These are phyloP conservation scores for Haberlea rhodopensis DNA, from an alignment of 257 asterid genomes.

Conservation along the genomic window DNA sequence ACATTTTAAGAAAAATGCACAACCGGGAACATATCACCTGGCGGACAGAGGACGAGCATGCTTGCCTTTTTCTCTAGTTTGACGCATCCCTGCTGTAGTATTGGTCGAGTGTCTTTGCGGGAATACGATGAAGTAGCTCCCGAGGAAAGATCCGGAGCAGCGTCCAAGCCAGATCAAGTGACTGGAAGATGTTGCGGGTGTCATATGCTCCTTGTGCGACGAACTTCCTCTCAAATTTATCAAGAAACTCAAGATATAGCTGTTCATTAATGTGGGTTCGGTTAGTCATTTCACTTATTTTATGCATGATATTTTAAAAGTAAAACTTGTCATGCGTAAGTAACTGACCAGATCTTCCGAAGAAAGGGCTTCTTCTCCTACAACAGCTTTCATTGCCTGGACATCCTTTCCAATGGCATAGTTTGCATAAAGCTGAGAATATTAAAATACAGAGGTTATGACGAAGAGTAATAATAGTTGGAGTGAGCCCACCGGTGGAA, in stretches of 20 bases:
- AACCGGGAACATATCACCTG: conserved; percentile 17
- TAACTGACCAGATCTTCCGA: conserved; percentile 75
- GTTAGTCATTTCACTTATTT: conserved; percentile 22
- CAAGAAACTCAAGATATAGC: conserved; percentile 79
- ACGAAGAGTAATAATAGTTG: too few relatives aligned
- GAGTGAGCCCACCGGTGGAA: conserved; percentile 42
- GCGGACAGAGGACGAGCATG: conserved; percentile 28
- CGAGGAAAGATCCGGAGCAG: conserved; percentile 96
- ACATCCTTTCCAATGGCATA: conserved; percentile 87
- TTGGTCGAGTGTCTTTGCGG: conserved; percentile 46
- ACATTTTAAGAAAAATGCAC: conserved; percentile 12
- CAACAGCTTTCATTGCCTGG: conserved; percentile 91
- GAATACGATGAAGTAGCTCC: conserved; percentile 75
- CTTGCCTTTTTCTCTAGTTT: conserved; percentile 21
- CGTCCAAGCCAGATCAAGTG: conserved; percentile 98
- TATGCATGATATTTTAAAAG: conserved; percentile 3
- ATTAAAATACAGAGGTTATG: conserved; percentile 18
- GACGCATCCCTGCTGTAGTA: conserved; percentile 46
- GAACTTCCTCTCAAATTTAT: conserved; percentile 80
- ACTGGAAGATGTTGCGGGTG: conserved; percentile 90
- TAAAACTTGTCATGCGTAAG: conserved; percentile 13
- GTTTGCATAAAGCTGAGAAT: conserved; percentile 62
- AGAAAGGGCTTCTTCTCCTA: conserved; percentile 87
- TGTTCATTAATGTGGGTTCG: conserved; percentile 24
- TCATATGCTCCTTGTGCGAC: conserved; percentile 80